A percentile compares a stretch with the other conserved stretches of the same genome.
phyloP scores from a whole-genome alignment of 1,139 yeast genomes.

The Scheffersomyces lignicola region DNA sequence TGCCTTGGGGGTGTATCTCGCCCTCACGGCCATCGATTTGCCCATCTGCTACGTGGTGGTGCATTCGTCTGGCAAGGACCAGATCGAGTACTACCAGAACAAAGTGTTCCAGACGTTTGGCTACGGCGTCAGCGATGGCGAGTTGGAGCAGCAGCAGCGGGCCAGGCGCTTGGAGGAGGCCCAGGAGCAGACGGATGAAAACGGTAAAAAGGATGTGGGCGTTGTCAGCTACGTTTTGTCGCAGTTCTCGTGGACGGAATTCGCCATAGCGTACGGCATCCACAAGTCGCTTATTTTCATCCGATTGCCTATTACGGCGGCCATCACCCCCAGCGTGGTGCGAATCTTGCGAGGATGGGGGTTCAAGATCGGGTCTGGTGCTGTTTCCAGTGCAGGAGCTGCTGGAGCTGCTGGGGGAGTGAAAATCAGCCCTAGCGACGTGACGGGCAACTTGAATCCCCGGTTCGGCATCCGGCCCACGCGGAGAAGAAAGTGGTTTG shows the following conservation, averaged over 20 bases:
- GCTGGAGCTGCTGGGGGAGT: constrained; percentile 32
- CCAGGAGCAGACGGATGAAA: constrained; percentile 9
- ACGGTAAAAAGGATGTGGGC: constrained; percentile 5
- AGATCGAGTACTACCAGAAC: constrained; percentile 66
- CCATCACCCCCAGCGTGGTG: constrained; percentile 84
- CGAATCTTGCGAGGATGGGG: constrained; percentile 71
- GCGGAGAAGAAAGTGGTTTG: constrained; percentile 57
- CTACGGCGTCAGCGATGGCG: constrained; percentile 47
- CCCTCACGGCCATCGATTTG: constrained; percentile 68
- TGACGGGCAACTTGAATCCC: constrained; percentile 35
- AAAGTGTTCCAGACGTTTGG: constrained; percentile 61
- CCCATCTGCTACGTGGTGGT: constrained; percentile 83
- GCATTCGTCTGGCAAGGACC: constrained; percentile 83
- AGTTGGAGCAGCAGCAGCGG: constrained; percentile 34
- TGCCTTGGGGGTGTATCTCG: constrained; percentile 83
- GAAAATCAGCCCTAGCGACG: constrained; percentile 17
- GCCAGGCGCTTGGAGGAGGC: constrained; percentile 20
- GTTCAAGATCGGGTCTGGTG: constrained; percentile 65
- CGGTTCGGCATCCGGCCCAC: constrained; percentile 57
- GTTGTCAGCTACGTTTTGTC: constrained; percentile 29
- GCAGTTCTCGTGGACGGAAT: constrained; percentile 60
- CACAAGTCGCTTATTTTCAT: constrained; percentile 83
- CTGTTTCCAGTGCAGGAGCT: constrained; percentile 36
- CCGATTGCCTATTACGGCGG: constrained; percentile 88
- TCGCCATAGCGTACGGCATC: constrained; percentile 87